Evolutionary conservation across 75 land plant species (phyloP), one percentile per base, ranked within the genome.

Genomic region (Pinus albicaulis): DNA sequence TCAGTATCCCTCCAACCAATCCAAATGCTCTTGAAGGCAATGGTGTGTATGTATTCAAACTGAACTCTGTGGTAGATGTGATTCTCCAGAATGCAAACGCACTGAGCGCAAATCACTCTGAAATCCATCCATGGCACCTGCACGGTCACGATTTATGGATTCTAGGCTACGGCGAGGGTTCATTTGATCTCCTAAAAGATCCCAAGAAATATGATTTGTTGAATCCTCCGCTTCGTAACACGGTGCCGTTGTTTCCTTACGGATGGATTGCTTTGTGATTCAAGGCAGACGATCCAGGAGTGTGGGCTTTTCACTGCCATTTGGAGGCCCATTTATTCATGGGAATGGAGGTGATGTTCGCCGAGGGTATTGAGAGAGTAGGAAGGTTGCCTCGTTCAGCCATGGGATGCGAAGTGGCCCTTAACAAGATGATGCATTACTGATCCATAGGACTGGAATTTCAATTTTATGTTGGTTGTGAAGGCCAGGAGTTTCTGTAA

Each of bases 71-170:
- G 1, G 84, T 92, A 11, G 99, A 96, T 76, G 82, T 96, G 64
- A 80, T 96, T 0, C 82, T 96, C 20, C 99, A 96, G 68, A 96
- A 96, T 71, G 92, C 99, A 7, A 94, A 92, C 71, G 89, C 95
- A 0, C 59, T 96, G 56, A 15, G 56, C 0, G 74, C 55, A 8
- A 86, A 90, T 52, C 81, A 80, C 17, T 94, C 98, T 57, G 93
- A 94, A 79, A 85, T 93, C 19, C 98, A 96, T 71, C 95, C 99
- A 36, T 96, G 99, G 99, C 99, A 96, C 65, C 78, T 96, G 66
- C 99, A 94, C 65, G 99, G 98, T 11, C 99, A 96, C 74, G 93
- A 94, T 62, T 94, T 94, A 77, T 96, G 99, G 99, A 87, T 96
- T 14, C 23, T 96, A 41, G 97, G 95, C 10, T 92, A 92, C 66